phyloP scores from a whole-genome alignment of 352 stramenopile species.

The Elongisporangium prolatum region DNA sequence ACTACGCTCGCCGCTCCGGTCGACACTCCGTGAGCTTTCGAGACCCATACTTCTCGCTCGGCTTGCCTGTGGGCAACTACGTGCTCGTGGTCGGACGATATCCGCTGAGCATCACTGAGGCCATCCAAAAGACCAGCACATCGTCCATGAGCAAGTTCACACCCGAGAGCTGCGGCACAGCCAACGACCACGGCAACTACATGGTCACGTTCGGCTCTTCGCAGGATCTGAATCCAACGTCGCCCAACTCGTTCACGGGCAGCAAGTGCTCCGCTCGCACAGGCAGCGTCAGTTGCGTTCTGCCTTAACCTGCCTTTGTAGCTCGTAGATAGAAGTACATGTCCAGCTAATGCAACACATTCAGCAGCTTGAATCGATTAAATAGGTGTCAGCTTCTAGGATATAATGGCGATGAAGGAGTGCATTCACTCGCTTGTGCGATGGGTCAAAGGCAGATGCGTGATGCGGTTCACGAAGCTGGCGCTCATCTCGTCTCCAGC shows the following conservation, averaged over 20 bases:
- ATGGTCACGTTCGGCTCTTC: slow-evolving; percentile 43
- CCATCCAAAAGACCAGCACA: slow-evolving; percentile 28
- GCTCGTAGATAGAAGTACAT: not conserved
- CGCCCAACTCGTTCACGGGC: slow-evolving; percentile 39
- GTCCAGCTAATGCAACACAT: not conserved
- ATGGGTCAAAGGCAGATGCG: slow-evolving; percentile 64
- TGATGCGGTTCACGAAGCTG: slow-evolving; percentile 57
- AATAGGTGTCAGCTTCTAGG: slow-evolving; percentile 1
- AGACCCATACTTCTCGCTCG: slow-evolving; percentile 66
- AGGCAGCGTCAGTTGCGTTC: not conserved
- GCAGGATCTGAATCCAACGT: slow-evolving; percentile 22
- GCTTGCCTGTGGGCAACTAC: slow-evolving; percentile 42
- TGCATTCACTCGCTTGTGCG: slow-evolving; percentile 68
- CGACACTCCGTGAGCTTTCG: slow-evolving; percentile 63
- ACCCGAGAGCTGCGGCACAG: slow-evolving; percentile 43
- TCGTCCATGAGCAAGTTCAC: slow-evolving; percentile 32
- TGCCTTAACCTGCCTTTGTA: not conserved
- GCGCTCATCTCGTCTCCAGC: slow-evolving; percentile 42
- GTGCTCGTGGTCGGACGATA: slow-evolving; percentile 62
- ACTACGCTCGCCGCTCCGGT: slow-evolving; percentile 39
- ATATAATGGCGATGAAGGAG: not conserved
- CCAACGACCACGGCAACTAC: slow-evolving; percentile 40
- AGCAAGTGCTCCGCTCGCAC: slow-evolving; percentile 19
- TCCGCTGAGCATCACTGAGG: slow-evolving; percentile 52
- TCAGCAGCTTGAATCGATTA: not conserved